Evolutionary conservation across 352 stramenopile genomes (phyloP).

Genomic region (Peronospora destructor): DNA sequence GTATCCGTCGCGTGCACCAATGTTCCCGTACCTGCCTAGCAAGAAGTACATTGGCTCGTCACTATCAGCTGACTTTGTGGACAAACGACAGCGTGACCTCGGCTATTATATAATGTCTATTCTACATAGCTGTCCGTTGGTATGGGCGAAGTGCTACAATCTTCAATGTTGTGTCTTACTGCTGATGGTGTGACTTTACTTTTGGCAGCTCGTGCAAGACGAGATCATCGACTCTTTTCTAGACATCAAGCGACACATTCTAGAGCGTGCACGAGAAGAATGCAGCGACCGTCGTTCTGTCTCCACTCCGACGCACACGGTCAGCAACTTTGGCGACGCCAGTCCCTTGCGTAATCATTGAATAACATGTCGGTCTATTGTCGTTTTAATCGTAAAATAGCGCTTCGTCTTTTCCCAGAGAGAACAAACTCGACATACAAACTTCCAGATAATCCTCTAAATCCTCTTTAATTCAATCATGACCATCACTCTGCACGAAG

Average conservation of each 20-base stretch:
- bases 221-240: slow-evolving; percentile 85
- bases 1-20: slow-evolving; percentile 59
- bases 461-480: slow-evolving; percentile 25
- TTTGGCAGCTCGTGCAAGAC: slow-evolving; percentile 61
- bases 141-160: slow-evolving; percentile 15
- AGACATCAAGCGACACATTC: slow-evolving; percentile 83
- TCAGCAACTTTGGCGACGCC: slow-evolving; percentile 15
- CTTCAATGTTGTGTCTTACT: background rate
- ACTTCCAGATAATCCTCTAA: slow-evolving; percentile 6
- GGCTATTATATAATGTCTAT: slow-evolving; percentile 83
- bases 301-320: slow-evolving; percentile 20
- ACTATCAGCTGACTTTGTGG: slow-evolving; percentile 76
- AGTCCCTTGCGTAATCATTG: slow-evolving; percentile 14
- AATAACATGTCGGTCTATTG: slow-evolving; percentile 1
- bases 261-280: slow-evolving; percentile 56
- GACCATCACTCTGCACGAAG: slow-evolving; percentile 34
- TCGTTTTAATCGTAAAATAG: slow-evolving; percentile 14
- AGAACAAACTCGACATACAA: slow-evolving; percentile 13
- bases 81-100: slow-evolving; percentile 83
- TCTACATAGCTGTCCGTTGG: slow-evolving; percentile 67
- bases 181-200: background rate
- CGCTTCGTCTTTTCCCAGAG: slow-evolving; percentile 2
- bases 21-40: slow-evolving; percentile 75
- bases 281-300: slow-evolving; percentile 23
- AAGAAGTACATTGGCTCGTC: slow-evolving; percentile 86